These are phyloP conservation scores for Sicyos baderoa DNA, from an alignment of 306 rosid species.

Conservation along the genomic window DNA sequence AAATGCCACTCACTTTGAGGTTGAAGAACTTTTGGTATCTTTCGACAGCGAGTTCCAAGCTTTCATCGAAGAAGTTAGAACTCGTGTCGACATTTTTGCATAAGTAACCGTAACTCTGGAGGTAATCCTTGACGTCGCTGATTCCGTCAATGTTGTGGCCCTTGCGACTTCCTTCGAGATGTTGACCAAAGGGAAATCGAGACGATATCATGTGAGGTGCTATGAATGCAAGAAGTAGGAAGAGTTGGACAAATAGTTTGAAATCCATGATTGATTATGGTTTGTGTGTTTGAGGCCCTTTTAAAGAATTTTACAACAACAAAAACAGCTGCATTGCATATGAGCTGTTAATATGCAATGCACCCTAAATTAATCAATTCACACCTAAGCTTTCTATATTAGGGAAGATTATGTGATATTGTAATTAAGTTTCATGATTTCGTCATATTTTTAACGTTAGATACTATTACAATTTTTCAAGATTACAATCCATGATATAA, in stretches of 20 bases:
- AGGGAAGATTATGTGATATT: too few species aligned
- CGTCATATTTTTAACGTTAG: too few species aligned
- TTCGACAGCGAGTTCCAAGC: slow-evolving; percentile 32
- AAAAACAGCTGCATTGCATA: too few species aligned
- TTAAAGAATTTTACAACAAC: too few species aligned
- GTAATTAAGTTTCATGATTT: too few species aligned
- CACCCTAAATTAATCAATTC: too few species aligned
- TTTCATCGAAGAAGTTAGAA: slow-evolving; percentile 23
- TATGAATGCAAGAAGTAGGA: not conserved
- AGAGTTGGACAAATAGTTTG: not conserved
- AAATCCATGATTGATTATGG: not conserved
- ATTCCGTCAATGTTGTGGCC: slow-evolving; percentile 34
- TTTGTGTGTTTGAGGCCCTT: too few species aligned
- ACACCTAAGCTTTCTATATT: too few species aligned
- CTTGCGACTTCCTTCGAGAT: slow-evolving; percentile 25
- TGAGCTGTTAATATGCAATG: too few species aligned
- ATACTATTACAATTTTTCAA: too few species aligned
- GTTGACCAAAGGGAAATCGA: slow-evolving; percentile 19
- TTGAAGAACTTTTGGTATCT: slow-evolving; percentile 29
- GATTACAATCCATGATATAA: too few species aligned
- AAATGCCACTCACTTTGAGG: slow-evolving; percentile 20
- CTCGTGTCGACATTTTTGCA: not conserved
- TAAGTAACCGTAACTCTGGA: slow-evolving; percentile 33
- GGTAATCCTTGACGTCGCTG: slow-evolving; percentile 26
- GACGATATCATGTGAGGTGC: not conserved